Conservation (phyloP, 306 rosid species). For the Crataegus laevigata region DNA sequence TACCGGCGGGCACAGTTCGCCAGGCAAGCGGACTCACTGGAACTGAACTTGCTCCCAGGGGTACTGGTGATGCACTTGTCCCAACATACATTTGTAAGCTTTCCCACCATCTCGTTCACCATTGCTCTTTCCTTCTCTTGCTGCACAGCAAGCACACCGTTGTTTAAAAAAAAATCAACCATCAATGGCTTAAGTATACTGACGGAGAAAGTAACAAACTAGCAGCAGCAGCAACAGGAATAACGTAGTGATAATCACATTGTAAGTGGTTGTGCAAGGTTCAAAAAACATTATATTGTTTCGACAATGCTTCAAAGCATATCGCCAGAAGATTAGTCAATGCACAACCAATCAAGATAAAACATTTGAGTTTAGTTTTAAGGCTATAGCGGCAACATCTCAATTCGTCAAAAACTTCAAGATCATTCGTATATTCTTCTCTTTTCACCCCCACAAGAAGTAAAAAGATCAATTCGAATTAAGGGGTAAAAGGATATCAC, state of each 20-base stretch:
- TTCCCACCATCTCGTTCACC: constrained; percentile 79
- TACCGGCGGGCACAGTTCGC: constrained; percentile 80
- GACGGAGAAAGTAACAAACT: background rate
- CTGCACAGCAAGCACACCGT: constrained; percentile 28
- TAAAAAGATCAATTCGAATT: background rate
- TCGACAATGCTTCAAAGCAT: background rate
- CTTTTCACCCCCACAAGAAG: background rate
- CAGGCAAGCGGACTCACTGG: constrained; percentile 63
- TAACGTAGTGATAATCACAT: background rate
- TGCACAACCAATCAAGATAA: background rate
- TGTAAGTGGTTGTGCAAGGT: background rate
- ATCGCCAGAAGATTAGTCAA: background rate
- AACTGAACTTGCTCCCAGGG: constrained; percentile 87
- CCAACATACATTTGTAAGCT: constrained; percentile 81
- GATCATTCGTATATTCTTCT: background rate
- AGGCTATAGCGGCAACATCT: background rate
- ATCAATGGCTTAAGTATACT: background rate
- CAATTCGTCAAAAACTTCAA: background rate
- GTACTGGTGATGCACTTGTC: constrained; percentile 78
- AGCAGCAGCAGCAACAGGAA: background rate
- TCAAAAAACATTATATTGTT: background rate
- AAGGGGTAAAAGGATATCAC: background rate
- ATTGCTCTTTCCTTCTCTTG: constrained; percentile 73
- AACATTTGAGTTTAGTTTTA: background rate
- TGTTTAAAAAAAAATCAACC: background rate